A percentile compares a stretch with the other conserved stretches of the same genome.
These are phyloP conservation scores for Stygiomarasmius scandens DNA, from an alignment of 1,284 basidiomycete species.

Conservation along the genomic window DNA sequence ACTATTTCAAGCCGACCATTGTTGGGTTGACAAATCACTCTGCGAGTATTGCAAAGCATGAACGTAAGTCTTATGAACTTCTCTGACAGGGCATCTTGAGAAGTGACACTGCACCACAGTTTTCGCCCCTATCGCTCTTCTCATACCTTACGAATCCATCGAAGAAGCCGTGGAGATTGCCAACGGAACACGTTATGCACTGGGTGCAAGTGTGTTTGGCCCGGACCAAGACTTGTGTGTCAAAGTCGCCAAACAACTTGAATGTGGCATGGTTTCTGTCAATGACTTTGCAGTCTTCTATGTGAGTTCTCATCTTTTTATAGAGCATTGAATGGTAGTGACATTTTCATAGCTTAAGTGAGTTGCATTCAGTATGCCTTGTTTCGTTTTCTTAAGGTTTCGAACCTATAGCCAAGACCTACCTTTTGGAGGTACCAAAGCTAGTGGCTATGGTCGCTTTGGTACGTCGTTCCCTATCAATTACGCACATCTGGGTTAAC, in stretches of 20 bases:
- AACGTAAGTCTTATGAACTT: slow-evolving; percentile 49
- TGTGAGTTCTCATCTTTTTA: slow-evolving; percentile 46
- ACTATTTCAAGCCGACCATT: slow-evolving; percentile 89
- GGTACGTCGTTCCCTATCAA: slow-evolving; percentile 42
- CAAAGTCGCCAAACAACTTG: slow-evolving; percentile 75
- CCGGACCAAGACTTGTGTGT: slow-evolving; percentile 75
- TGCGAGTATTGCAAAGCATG: slow-evolving; percentile 79
- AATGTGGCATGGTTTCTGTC: slow-evolving; percentile 96
- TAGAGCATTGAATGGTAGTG: too few relatives aligned
- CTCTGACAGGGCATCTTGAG: too few relatives aligned
- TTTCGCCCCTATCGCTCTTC: slow-evolving; percentile 86
- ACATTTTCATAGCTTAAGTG: slow-evolving; percentile 57
- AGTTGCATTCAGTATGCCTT: slow-evolving; percentile 25
- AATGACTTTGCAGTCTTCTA: slow-evolving; percentile 96
- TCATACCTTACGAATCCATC: slow-evolving; percentile 81
- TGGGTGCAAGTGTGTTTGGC: slow-evolving; percentile 97
- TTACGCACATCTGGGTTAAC: background rate
- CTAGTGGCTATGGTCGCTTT: slow-evolving; percentile 89
- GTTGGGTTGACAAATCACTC: slow-evolving; percentile 78
- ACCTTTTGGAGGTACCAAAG: slow-evolving; percentile 92
- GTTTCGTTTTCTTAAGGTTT: slow-evolving; percentile 10
- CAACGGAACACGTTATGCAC: slow-evolving; percentile 84
- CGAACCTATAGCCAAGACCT: slow-evolving; percentile 78
- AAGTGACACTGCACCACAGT: slow-evolving; percentile 50
- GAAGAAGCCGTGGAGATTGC: slow-evolving; percentile 87